Base-by-base conservation (phyloP, 2,329 filamentous ascomycete genomes). In the Torrubiella hemipterigena region DNA sequence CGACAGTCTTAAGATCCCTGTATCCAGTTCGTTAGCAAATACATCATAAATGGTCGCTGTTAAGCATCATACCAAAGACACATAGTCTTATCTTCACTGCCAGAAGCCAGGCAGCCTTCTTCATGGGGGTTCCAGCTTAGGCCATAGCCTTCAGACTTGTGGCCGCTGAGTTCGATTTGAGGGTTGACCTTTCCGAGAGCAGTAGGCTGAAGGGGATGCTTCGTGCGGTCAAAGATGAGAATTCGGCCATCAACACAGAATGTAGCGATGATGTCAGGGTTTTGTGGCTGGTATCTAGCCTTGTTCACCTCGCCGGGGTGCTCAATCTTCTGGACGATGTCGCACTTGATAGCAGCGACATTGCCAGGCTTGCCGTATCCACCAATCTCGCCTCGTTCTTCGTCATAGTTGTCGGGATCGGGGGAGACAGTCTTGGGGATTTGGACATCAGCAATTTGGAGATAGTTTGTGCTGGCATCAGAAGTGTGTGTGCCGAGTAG, bases 221-320 rank as follows among this genome's bases (percentile, higher is more conserved):
- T 96, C 32, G 89, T 93, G 42, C 89, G 79, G 61, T 98, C 91
- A 61, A 93, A 98, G 43, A 98, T 77, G 53, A 96, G 76, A 25
- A 95, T 82, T 42, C 77, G 80, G 39, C 84, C 82, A 52, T 95
- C 83, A 7, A 84, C 75, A 41, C 84, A 86, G 59, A 95, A 78
- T 0, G 91, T 95, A 4, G 91, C 91, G 46, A 98, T 93, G 35
- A 98, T 77, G 48, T 98, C 86, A 5, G 89, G 86, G 50, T 98
- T 98, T 54, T 96, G 89, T 10, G 91, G 91, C 58, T 95, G 87
- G 52, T 96, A 96, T 43, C 91, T 79, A 12, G 91, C 93, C 64
- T 96, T 98, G 69, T 98, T 98, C 52, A 98, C 86, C 56, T 98
- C 91, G 40, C 84, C 83, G 12, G 87, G 86, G 53, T 98, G 91